A percentile compares a stretch with the other conserved stretches of the same genome.
Evolutionary conservation across 331 rosid species (phyloP).

Genomic region (Telfairia occidentalis): DNA sequence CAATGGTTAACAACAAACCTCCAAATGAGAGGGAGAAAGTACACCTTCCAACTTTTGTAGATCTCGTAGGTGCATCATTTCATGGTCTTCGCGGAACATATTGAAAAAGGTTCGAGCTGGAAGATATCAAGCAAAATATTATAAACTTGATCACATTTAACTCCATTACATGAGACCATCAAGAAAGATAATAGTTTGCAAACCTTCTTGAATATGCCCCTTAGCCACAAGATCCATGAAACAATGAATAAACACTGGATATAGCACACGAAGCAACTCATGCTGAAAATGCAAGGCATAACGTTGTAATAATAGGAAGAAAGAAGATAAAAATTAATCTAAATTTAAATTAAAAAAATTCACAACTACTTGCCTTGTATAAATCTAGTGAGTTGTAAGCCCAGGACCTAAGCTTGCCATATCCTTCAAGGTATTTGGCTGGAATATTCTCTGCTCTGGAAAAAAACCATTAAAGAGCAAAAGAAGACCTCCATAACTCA

Average conservation of each 20-base stretch:
- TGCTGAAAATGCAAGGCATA: conserved; percentile 36
- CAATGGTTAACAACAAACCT: conserved; percentile 30
- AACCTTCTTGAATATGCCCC: conserved; percentile 75
- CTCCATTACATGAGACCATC: background rate
- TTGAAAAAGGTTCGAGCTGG: conserved; percentile 71
- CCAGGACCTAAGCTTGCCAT: conserved; percentile 69
- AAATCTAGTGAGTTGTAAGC: conserved; percentile 54
- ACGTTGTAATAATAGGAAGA: background rate
- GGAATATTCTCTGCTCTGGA: conserved; percentile 57
- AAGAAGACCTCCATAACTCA: background rate
- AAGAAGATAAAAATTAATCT: background rate
- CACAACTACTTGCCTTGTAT: conserved; percentile 43
- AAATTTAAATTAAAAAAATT: background rate
- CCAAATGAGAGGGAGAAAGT: conserved; percentile 78
- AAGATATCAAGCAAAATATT: conserved; percentile 18
- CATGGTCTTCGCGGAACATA: conserved; percentile 82
- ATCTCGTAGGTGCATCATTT: conserved; percentile 77
- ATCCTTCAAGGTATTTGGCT: conserved; percentile 58
- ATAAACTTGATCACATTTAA: conserved; percentile 12
- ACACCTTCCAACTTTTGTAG: conserved; percentile 90
- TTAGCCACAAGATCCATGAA: conserved; percentile 86
- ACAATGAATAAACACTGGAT: conserved; percentile 78
- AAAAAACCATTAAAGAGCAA: conserved; percentile 1
- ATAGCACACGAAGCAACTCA: conserved; percentile 83
- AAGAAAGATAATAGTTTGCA: background rate